A percentile compares a stretch with the other conserved stretches of the same genome.
Conservation (phyloP, 176 grass and related monocot species). For the Oryza punctata region DNA sequence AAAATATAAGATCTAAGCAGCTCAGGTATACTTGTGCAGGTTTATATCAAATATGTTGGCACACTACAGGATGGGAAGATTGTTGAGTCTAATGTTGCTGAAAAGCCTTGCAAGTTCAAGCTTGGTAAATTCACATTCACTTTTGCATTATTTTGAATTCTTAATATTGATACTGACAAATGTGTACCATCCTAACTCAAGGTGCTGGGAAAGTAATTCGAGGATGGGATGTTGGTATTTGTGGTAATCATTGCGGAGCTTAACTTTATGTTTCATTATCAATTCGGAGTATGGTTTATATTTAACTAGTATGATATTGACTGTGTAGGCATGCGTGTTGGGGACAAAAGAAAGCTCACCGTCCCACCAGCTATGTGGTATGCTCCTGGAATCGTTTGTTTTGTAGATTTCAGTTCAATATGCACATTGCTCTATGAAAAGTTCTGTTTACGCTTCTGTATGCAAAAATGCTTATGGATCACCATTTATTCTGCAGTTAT, state of each 20-base stretch:
- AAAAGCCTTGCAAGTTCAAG: conserved; percentile 81
- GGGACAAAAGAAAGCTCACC: conserved; percentile 78
- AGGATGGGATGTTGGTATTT: conserved; percentile 89
- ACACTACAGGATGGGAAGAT: conserved; percentile 69
- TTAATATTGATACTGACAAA: conserved; percentile 18
- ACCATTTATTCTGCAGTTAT: conserved; percentile 49
- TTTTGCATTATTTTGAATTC: not conserved
- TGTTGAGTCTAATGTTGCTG: conserved; percentile 64
- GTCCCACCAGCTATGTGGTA: conserved; percentile 80
- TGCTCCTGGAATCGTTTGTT: not conserved
- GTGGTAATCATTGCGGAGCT: conserved; percentile 48
- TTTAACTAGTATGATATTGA: not conserved
- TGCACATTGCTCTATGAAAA: not conserved
- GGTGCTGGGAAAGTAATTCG: conserved; percentile 80
- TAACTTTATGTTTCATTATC: not conserved
- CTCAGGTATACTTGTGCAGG: conserved; percentile 43
- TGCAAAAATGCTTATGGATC: not conserved
- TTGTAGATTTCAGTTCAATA: not conserved
- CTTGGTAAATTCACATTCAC: conserved; percentile 49
- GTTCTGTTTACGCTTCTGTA: not conserved
- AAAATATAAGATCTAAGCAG: conserved; percentile 1
- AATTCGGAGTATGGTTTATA: not conserved
- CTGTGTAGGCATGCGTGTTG: conserved; percentile 77
- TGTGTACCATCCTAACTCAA: conserved; percentile 35
- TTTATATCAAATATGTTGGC: conserved; percentile 87